A percentile compares a stretch with the other conserved stretches of the same genome.
These are phyloP conservation scores for Fusarium odoratissimum DNA, from an alignment of 2,329 filamentous ascomycete genomes.

Conservation along the genomic window DNA sequence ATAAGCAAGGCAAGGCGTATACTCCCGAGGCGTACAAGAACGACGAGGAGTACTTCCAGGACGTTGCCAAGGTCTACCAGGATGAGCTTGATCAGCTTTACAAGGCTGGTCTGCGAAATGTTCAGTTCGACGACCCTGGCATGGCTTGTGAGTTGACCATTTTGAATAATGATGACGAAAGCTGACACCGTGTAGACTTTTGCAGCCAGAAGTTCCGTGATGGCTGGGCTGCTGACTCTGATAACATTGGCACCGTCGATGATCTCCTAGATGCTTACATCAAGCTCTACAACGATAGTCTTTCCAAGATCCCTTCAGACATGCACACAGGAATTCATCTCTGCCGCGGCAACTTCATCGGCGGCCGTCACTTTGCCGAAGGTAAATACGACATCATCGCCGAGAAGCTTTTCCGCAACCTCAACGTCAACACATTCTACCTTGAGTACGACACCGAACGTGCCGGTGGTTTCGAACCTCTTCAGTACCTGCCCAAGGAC, in stretches of 20 bases:
- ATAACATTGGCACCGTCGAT: conserved; percentile 75
- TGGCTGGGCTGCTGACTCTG: conserved; percentile 74
- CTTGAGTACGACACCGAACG: conserved; percentile 76
- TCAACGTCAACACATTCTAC: conserved; percentile 75
- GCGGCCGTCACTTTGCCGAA: conserved; percentile 73
- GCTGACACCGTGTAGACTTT: conserved; percentile 66
- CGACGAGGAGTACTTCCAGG: conserved; percentile 68
- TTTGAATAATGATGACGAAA: fast-evolving
- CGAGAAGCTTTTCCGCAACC: conserved; percentile 71
- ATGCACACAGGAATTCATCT: conserved; percentile 83
- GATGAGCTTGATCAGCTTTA: conserved; percentile 71
- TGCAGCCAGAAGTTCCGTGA: conserved; percentile 78
- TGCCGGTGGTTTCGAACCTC: conserved; percentile 73
- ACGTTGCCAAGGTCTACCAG: conserved; percentile 74
- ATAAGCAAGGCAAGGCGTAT: conserved; percentile 46
- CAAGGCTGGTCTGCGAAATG: conserved; percentile 70
- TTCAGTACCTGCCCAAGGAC: conserved; percentile 68
- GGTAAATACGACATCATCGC: conserved; percentile 76
- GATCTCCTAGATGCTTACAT: conserved; percentile 82
- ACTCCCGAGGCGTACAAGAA: conserved; percentile 43
- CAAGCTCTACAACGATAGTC: conserved; percentile 78
- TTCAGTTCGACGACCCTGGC: conserved; percentile 76
- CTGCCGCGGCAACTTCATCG: conserved; percentile 76
- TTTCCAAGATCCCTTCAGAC: conserved; percentile 72
- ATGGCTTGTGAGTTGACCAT: conserved; percentile 67